Evolutionary conservation across 129 eudicot genomes (phyloP).

Genomic region (Helichrysum umbraculigerum): DNA sequence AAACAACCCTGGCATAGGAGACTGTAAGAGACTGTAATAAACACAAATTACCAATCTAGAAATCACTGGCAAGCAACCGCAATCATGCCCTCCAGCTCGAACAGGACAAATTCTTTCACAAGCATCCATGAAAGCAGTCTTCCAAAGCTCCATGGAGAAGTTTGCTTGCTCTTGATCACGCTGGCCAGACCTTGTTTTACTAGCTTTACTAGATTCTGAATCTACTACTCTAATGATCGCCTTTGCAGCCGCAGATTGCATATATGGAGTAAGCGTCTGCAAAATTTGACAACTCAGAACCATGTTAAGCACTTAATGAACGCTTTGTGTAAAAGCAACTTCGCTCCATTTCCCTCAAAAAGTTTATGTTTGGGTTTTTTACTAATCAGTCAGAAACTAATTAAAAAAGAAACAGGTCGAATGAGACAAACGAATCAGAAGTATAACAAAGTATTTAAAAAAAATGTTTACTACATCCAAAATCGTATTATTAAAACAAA

Average conservation of each 20-base stretch:
- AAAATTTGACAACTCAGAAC: slow-evolving; percentile 17
- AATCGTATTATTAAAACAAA: not conserved
- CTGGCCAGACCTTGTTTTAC: slow-evolving; percentile 43
- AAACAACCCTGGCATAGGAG: not conserved
- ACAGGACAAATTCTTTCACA: slow-evolving; percentile 94
- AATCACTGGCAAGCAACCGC: slow-evolving; percentile 89
- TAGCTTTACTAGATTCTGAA: slow-evolving; percentile 38
- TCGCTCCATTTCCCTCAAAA: not conserved
- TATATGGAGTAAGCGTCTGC: slow-evolving; percentile 91
- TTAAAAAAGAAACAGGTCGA: not conserved
- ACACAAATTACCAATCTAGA: slow-evolving; percentile 60
- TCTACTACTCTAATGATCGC: slow-evolving; percentile 46
- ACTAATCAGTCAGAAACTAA: not conserved
- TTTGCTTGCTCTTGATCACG: slow-evolving; percentile 60
- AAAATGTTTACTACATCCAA: not conserved
- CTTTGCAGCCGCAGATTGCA: slow-evolving; percentile 85
- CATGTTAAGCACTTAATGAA: slow-evolving; percentile 4
- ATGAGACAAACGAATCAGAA: not conserved
- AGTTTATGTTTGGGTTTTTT: not conserved
- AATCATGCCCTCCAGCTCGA: slow-evolving; percentile 89
- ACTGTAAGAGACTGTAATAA: not conserved
- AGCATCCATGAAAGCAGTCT: slow-evolving; percentile 92
- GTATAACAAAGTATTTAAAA: not conserved
- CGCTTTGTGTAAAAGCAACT: not conserved
- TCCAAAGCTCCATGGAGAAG: slow-evolving; percentile 86